Base-by-base conservation (phyloP, 2,329 filamentous ascomycete genomes). In the Fusarium haematococcum region DNA sequence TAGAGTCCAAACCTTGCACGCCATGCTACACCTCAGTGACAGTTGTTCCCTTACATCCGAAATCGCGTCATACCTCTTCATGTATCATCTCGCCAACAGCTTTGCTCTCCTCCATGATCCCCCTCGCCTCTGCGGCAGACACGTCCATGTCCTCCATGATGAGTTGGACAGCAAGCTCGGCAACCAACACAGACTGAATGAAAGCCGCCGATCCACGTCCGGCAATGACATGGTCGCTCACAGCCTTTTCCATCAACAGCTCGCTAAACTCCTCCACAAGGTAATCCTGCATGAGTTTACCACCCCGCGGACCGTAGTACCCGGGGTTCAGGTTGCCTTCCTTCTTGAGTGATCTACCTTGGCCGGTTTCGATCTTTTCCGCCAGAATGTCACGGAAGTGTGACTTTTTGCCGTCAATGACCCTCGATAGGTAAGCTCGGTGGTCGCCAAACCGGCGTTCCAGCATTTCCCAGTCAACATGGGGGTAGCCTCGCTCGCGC, bases 271-370 rank as follows among this genome's bases (percentile, higher is more conserved):
- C 85, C 5, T 83, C 79, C 68, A 93, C 90, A 41, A 95, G 88
- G 64, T 88, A 89, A 77, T 94, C 91, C 52, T 91, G 93, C 88
- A 98, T 94, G 61, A 89, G 83, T 58, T 90, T 89, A 61, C 93
- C 87, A 1, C 95, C 95, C 23, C 91, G 89, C 4, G 92, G 89
- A 2, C 95, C 95, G 82, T 97, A 98, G 82, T 97, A 98, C 0
- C 95, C 95, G 11, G 93, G 93, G 4, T 89, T 91, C 33, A 92
- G 86, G 65, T 86, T 88, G 32, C 90, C 84, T 60, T 87, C 90
- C 68, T 90, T 88, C 61, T 90, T 85, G 65, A 93, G 84, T 30
- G 88, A 92, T 62, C 89, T 87, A 33, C 62, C 89, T 78, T 88
- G 86, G 14, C 91, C 92, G 3, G 85, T 82, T 65, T 87, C 86